Evolutionary conservation across 768 basidiomycete genomes (phyloP).

Genomic region (Mycena rosella): DNA sequence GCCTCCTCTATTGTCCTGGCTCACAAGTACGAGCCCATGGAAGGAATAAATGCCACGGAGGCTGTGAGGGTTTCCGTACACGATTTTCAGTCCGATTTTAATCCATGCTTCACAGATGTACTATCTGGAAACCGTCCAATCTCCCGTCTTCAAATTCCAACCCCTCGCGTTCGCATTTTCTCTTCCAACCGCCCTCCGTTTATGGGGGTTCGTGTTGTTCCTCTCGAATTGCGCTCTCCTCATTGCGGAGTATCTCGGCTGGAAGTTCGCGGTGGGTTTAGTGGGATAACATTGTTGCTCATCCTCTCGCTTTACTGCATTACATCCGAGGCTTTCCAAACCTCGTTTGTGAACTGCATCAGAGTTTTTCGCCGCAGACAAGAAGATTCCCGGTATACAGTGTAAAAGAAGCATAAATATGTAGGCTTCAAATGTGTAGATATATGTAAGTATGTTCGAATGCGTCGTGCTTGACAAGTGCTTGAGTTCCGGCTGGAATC

Average conservation of each 20-base stretch:
- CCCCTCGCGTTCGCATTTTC: constrained; percentile 62
- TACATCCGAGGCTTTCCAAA: background rate
- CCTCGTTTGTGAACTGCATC: no score
- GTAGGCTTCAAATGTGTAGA: no score
- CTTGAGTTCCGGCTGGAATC: no score
- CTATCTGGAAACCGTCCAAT: constrained; percentile 53
- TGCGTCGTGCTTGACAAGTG: no score
- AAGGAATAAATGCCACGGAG: constrained; percentile 49
- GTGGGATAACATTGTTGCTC: background rate
- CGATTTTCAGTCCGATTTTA: constrained; percentile 2
- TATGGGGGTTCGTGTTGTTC: constrained; percentile 59
- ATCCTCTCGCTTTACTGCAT: constrained; percentile 8
- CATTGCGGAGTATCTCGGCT: background rate
- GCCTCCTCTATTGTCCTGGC: constrained; percentile 49
- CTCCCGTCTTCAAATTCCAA: constrained; percentile 58
- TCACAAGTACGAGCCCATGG: constrained; percentile 52
- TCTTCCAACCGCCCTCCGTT: constrained; percentile 63
- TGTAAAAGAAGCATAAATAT: no score
- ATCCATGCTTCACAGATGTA: constrained; percentile 42
- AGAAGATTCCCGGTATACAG: no score
- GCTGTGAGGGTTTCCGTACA: constrained; percentile 55
- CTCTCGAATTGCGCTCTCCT: constrained; percentile 22
- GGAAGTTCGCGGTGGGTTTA: background rate
- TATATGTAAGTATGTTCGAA: no score
- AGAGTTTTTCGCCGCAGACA: no score